phyloP scores from a whole-genome alignment of 257 asterid species.

The Solanum acaule region DNA sequence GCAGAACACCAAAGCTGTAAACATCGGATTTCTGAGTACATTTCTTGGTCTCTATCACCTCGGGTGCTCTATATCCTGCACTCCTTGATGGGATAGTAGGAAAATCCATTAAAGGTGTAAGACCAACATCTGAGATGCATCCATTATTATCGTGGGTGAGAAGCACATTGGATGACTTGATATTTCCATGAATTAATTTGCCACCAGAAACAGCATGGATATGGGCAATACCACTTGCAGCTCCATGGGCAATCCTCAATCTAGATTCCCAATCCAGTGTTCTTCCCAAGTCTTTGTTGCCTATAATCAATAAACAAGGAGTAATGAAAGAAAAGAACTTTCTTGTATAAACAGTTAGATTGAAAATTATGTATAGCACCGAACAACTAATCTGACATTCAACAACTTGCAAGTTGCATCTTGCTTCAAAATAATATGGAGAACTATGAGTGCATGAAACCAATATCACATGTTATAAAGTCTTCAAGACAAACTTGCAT shows the following conservation, averaged over 20 bases:
- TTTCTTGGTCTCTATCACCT: slow-evolving; percentile 29
- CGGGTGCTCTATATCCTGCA: slow-evolving; percentile 63
- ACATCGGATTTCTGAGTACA: slow-evolving; percentile 51
- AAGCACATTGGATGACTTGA: slow-evolving; percentile 59
- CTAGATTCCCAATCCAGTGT: slow-evolving; percentile 58
- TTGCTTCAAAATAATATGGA: neutral
- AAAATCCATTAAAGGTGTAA: slow-evolving; percentile 37
- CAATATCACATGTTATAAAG: neutral
- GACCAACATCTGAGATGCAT: slow-evolving; percentile 49
- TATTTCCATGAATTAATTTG: slow-evolving; percentile 49
- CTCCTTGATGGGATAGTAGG: slow-evolving; percentile 24
- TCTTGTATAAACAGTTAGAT: neutral
- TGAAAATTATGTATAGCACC: neutral
- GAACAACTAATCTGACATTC: neutral
- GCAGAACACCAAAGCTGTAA: slow-evolving; percentile 61
- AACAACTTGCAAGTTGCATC: neutral
- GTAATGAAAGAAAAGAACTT: neutral
- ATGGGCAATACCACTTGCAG: slow-evolving; percentile 62
- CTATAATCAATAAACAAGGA: slow-evolving; percentile 16
- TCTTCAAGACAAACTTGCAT: neutral
- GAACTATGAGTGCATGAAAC: neutral
- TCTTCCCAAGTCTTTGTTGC: slow-evolving; percentile 38
- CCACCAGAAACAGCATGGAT: slow-evolving; percentile 36
- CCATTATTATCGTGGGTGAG: slow-evolving; percentile 26
- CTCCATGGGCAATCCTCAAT: slow-evolving; percentile 45